Conservation (phyloP, 2,329 filamentous ascomycete species). For the Xylaria sp. region DNA sequence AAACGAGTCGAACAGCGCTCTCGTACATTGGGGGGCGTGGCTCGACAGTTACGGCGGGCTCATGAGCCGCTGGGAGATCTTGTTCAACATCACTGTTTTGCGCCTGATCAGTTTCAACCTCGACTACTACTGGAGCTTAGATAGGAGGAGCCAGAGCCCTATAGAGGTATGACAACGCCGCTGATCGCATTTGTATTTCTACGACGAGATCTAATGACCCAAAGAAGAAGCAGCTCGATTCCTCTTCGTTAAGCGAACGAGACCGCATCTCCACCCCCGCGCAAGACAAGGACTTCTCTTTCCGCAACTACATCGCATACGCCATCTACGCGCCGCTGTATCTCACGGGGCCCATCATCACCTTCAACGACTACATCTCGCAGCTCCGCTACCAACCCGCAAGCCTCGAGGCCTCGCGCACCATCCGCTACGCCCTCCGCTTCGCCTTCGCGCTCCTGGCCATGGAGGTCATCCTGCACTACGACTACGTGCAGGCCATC, state of each 20-base stretch:
- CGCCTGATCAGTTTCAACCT: slow-evolving; percentile 96
- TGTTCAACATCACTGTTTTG: slow-evolving; percentile 95
- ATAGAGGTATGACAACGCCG: slow-evolving; percentile 73
- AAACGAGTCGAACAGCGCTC: slow-evolving; percentile 48
- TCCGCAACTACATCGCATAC: slow-evolving; percentile 90
- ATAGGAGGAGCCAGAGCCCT: slow-evolving; percentile 66
- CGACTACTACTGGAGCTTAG: slow-evolving; percentile 92
- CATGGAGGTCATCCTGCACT: slow-evolving; percentile 93
- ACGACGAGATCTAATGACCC: slow-evolving; percentile 61
- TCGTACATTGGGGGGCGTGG: slow-evolving; percentile 69
- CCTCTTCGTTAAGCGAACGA: slow-evolving; percentile 81
- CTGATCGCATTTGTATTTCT: not conserved
- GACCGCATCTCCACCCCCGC: slow-evolving; percentile 84
- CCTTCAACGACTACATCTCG: slow-evolving; percentile 97
- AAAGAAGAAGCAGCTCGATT: slow-evolving; percentile 98
- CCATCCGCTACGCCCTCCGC: slow-evolving; percentile 79
- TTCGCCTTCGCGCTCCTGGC: slow-evolving; percentile 79
- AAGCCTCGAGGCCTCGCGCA: slow-evolving; percentile 73
- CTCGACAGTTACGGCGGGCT: slow-evolving; percentile 83
- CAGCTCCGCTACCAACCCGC: slow-evolving; percentile 77
- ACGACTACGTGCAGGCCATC: slow-evolving; percentile 92
- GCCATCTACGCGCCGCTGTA: slow-evolving; percentile 91
- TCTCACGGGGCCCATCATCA: slow-evolving; percentile 89
- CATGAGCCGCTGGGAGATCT: slow-evolving; percentile 91
- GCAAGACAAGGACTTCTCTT: slow-evolving; percentile 70